phyloP scores from a whole-genome alignment of 148 eudicot genomes.

The Persicaria tinctoria region DNA sequence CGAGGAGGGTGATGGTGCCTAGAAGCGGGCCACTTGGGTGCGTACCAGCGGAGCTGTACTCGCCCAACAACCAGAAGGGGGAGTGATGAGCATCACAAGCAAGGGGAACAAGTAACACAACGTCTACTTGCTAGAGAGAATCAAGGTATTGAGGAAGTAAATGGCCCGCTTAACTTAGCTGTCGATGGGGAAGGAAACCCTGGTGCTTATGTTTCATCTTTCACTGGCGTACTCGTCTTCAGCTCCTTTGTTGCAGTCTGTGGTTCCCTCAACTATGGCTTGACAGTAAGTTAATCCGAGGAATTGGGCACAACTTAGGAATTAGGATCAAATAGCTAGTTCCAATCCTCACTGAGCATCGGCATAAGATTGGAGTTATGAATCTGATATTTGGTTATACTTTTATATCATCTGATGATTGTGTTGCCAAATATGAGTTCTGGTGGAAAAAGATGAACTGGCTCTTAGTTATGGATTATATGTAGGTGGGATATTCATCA shows the following conservation, averaged over 20 bases:
- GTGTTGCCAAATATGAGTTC: not conserved
- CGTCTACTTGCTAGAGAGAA: not conserved
- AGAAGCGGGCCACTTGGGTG: conserved; percentile 82
- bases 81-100: conserved; percentile 22
- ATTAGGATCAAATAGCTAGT: no score
- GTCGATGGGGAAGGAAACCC: not conserved
- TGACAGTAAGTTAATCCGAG: conserved; percentile 23
- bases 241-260: conserved; percentile 28
- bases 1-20: conserved; percentile 67
- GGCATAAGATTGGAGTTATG: not conserved
- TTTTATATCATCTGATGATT: not conserved
- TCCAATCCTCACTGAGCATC: no score
- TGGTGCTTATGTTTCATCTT: not conserved
- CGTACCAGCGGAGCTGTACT: conserved; percentile 47
- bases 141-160: not conserved
- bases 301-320: no score
- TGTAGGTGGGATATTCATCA: conserved; percentile 18
- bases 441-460: not conserved
- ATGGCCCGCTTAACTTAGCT: not conserved
- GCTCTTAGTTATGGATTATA: not conserved
- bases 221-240: conserved; percentile 25
- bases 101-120: not conserved
- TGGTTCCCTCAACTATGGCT: conserved; percentile 35
- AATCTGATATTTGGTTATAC: not conserved
- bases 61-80: conserved; percentile 30